Evolutionary conservation across 1,139 yeast genomes (phyloP), one percentile per base, ranked within the genome.

Genomic region (Kodamaea sp.): DNA sequence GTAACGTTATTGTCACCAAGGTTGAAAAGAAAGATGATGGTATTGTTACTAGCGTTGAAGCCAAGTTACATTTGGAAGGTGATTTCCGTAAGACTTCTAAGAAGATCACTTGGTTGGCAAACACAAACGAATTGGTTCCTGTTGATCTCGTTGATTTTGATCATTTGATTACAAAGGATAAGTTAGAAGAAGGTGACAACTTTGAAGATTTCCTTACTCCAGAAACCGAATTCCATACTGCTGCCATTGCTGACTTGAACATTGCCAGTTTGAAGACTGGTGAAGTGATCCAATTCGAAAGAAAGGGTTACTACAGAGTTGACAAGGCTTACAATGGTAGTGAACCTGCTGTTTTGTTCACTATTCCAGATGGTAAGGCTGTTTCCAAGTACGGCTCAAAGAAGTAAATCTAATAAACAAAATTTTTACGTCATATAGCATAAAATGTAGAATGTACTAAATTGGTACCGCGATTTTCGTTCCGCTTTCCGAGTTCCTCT

Each of bases 11-110:
- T 50, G 70, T 90, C 50, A 76, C 85, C 53, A 80, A 81, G 65
- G 78, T 90, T 56, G 66, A 68, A 58, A 83, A 78, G 62, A 63
- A 63, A 23, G 70, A 66, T 42, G 82, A 73, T 48, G 78, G 72
- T 40, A 54, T 71, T 32, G 83, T 84, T 40, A 73, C 72, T 40
- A 70, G 81, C 3, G 69, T 90, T 48, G 86, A 81, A 44, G 97
- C 89, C 48, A 83, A 81, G 55, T 75, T 92, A 55, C 86, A 92
- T 65, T 77, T 92, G 62, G 97, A 87, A 53, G 97, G 97, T 67
- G 98, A 92, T 65, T 92, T 89, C 85, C 86, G 89, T 70, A 90
- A 89, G 73, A 92, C 98, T 40, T 85, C 88, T 53, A 89, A 89
- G 79, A 92, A 92, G 69, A 65, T 92, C 49, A 90, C 97, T 38